Percentiles rank a stretch among this genome's conserved stretches.
These are phyloP conservation scores for Primulina tabacum DNA, from an alignment of 257 asterid species.

Conservation along the genomic window DNA sequence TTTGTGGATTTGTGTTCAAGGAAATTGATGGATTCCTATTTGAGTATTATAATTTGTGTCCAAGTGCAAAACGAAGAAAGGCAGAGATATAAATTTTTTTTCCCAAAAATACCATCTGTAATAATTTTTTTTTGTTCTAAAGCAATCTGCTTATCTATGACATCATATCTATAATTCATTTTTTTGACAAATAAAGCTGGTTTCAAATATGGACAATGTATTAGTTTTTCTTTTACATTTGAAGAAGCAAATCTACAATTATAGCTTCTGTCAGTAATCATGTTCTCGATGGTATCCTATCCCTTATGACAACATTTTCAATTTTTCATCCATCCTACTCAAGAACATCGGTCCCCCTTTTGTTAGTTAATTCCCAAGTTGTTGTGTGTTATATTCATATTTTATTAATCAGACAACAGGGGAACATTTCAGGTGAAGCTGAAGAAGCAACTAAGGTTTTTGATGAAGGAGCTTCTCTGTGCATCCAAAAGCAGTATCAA, in stretches of 20 bases:
- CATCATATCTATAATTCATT: neutral
- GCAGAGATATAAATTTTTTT: neutral
- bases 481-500: conserved; percentile 64
- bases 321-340: conserved; percentile 5
- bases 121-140: neutral
- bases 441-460: conserved; percentile 84
- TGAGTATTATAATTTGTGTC: neutral
- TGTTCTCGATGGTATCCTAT: neutral
- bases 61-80: neutral
- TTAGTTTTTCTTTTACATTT: neutral
- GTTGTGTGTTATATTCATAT: conserved; percentile 19
- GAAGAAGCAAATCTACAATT: neutral
- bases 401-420: conserved; percentile 18
- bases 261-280: neutral
- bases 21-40: neutral
- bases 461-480: conserved; percentile 72
- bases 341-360: conserved; percentile 1
- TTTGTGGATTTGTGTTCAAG: neutral
- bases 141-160: neutral
- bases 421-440: conserved; percentile 70
- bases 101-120: neutral
- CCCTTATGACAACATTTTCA: conserved; percentile 11
- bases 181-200: neutral
- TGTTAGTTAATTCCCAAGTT: conserved; percentile 17
- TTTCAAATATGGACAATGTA: neutral